Evolutionary conservation across 805 yeast species (phyloP).

Genomic region (Isabelozyma pseudorhagii): DNA sequence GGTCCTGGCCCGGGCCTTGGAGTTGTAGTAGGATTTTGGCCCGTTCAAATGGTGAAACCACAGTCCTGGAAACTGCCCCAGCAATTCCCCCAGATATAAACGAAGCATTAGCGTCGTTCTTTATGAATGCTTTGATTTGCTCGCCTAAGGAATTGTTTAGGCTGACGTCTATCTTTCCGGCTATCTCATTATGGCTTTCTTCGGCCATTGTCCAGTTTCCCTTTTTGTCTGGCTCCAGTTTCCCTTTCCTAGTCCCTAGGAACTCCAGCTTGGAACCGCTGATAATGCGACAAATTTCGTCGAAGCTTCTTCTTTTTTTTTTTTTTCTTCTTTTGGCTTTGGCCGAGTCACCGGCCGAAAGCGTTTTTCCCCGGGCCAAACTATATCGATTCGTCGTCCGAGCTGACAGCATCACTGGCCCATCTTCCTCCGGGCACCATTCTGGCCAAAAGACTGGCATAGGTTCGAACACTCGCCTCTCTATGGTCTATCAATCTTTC

Average conservation of each 20-base stretch:
- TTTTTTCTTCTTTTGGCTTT: too few relatives aligned
- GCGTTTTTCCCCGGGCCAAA: too few relatives aligned
- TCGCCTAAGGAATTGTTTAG: neutral
- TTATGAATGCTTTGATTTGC: constrained; percentile 20
- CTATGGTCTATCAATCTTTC: constrained; percentile 43
- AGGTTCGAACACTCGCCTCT: constrained; percentile 36
- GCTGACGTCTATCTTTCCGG: neutral
- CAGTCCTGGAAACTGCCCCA: constrained; percentile 83
- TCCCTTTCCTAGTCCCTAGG: neutral
- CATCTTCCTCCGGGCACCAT: constrained; percentile 15
- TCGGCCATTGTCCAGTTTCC: neutral
- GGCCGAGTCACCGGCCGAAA: too few relatives aligned
- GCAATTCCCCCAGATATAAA: constrained; percentile 71
- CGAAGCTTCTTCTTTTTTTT: neutral
- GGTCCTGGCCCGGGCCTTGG: constrained; percentile 61
- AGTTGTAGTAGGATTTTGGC: constrained; percentile 90
- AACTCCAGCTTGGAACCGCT: neutral
- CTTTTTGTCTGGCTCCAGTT: neutral
- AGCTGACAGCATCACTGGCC: constrained; percentile 6
- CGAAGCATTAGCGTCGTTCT: constrained; percentile 57
- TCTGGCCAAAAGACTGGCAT: constrained; percentile 39
- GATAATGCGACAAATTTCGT: constrained; percentile 1
- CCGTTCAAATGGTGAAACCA: constrained; percentile 92
- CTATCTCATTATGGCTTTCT: neutral
- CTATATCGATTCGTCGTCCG: constrained; percentile 9